Evolutionary conservation across 2,329 filamentous ascomycete genomes (phyloP).

Genomic region (Colletotrichum neosansevieriae): DNA sequence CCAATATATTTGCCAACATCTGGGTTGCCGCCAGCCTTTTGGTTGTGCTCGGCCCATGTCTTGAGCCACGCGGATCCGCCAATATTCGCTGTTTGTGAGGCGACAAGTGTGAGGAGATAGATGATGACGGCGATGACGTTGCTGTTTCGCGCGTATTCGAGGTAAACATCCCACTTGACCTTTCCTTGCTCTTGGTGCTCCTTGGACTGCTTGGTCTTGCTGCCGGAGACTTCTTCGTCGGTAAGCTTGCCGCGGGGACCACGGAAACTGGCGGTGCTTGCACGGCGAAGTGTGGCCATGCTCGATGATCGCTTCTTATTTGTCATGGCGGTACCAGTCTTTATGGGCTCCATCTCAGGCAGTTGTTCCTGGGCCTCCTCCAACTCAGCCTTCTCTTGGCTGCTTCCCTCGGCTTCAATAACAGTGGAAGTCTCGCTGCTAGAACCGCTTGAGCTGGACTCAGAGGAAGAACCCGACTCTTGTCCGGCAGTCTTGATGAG

Average conservation of each 20-base stretch:
- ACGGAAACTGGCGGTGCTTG: constrained; percentile 90
- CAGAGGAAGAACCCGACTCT: constrained; percentile 53
- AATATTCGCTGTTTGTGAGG: constrained; percentile 85
- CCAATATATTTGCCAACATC: constrained; percentile 91
- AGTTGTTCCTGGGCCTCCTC: constrained; percentile 84
- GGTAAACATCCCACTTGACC: constrained; percentile 96
- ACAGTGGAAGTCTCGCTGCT: constrained; percentile 69
- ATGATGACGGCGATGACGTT: constrained; percentile 86
- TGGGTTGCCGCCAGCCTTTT: constrained; percentile 74
- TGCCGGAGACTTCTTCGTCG: constrained; percentile 82
- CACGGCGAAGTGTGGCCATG: constrained; percentile 84
- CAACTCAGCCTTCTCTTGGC: constrained; percentile 73
- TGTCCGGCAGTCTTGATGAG: constrained; percentile 81
- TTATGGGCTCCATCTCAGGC: constrained; percentile 82
- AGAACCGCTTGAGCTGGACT: constrained; percentile 61
- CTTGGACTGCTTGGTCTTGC: constrained; percentile 87
- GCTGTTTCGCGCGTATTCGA: constrained; percentile 94
- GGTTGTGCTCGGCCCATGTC: constrained; percentile 87
- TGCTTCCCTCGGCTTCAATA: constrained; percentile 61
- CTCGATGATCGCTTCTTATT: constrained; percentile 75
- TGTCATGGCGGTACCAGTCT: constrained; percentile 60
- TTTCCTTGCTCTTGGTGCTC: constrained; percentile 95
- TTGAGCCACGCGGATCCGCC: constrained; percentile 94
- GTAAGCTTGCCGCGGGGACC: constrained; percentile 85
- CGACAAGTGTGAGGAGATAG: constrained; percentile 82